Evolutionary conservation across 257 asterid genomes (phyloP).

Genomic region (Plantago elongata): DNA sequence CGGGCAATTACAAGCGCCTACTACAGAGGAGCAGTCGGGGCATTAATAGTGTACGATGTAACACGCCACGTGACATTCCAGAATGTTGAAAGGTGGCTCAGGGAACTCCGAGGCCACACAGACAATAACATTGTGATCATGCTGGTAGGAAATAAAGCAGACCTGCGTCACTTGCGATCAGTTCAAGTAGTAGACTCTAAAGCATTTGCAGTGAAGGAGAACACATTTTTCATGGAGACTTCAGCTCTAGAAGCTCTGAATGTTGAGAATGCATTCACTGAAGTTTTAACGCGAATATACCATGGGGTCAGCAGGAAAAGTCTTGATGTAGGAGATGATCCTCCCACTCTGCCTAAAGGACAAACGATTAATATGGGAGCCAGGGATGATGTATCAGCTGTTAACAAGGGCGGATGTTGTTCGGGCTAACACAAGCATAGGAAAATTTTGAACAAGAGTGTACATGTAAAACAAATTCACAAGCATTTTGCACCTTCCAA

Average conservation of each 20-base stretch:
- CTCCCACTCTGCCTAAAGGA: conserved; percentile 61
- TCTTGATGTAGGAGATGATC: conserved; percentile 69
- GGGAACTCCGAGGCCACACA: conserved; percentile 84
- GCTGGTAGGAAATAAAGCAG: conserved; percentile 88
- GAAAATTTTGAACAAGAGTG: neutral
- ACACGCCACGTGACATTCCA: conserved; percentile 72
- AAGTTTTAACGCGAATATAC: conserved; percentile 70
- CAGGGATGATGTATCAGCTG: conserved; percentile 70
- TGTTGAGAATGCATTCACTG: conserved; percentile 73
- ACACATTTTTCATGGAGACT: conserved; percentile 74
- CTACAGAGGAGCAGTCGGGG: conserved; percentile 84
- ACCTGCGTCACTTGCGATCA: conserved; percentile 75
- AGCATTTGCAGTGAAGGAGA: conserved; percentile 60
- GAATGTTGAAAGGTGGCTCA: conserved; percentile 75
- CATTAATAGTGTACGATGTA: conserved; percentile 69
- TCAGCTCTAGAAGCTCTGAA: conserved; percentile 74
- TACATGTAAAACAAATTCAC: no score
- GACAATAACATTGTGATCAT: conserved; percentile 67
- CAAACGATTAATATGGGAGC: conserved; percentile 59
- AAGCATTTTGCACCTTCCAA: no score
- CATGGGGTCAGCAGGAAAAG: conserved; percentile 62
- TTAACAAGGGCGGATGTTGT: conserved; percentile 70
- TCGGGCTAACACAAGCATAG: conserved; percentile 36
- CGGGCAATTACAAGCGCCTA: conserved; percentile 89
- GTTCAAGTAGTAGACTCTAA: conserved; percentile 51